These are phyloP conservation scores for Leersia perrieri DNA, from an alignment of 176 grass and related monocot genomes.

Conservation along the genomic window DNA sequence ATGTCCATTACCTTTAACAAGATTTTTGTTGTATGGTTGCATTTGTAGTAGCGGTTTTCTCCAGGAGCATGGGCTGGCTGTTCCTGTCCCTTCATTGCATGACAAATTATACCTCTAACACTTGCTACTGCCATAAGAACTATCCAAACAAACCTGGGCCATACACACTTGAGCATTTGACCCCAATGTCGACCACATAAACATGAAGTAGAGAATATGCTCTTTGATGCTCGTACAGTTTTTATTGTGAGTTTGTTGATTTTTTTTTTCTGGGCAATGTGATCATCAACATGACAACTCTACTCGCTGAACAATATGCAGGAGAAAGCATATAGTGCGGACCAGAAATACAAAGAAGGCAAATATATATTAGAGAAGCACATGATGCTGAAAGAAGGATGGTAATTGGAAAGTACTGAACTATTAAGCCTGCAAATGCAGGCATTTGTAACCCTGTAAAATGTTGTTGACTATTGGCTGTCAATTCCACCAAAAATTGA, in stretches of 20 bases:
- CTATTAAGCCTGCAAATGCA: constrained; percentile 32
- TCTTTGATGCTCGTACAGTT: not conserved
- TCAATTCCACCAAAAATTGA: not conserved
- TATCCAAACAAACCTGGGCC: not conserved
- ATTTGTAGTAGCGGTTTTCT: not conserved
- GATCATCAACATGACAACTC: not conserved
- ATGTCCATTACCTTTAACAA: no score
- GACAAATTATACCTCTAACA: not conserved
- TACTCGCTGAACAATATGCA: constrained; percentile 3
- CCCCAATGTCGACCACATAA: not conserved
- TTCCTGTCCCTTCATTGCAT: not conserved
- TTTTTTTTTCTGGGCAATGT: not conserved
- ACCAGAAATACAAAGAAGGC: constrained; percentile 56
- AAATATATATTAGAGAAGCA: constrained; percentile 55
- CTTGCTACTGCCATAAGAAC: not conserved
- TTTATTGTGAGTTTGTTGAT: not conserved
- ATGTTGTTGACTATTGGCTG: constrained; percentile 3
- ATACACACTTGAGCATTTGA: not conserved
- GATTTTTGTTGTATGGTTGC: not conserved
- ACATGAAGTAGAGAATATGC: not conserved
- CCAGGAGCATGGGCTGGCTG: not conserved
- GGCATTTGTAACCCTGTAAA: constrained; percentile 2
- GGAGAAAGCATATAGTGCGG: constrained; percentile 52
- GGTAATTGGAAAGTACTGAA: constrained; percentile 7
- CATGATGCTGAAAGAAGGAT: constrained; percentile 53